Evolutionary conservation across 2,329 filamentous ascomycete genomes (phyloP).

Genomic region (Davidsoniella virescens): DNA sequence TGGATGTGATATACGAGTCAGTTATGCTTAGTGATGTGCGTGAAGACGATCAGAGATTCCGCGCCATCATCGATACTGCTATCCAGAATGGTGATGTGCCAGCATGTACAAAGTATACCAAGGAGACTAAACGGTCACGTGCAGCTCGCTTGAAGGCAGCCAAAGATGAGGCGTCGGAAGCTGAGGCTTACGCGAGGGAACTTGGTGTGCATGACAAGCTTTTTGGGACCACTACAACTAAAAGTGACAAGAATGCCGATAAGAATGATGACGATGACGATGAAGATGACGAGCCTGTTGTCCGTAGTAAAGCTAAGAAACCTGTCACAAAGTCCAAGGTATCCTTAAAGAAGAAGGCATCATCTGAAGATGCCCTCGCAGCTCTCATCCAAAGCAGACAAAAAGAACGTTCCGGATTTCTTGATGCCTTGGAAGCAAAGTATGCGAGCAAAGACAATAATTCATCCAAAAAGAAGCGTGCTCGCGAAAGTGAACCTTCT

Average conservation of each 20-base stretch:
- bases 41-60: slow-evolving; percentile 74
- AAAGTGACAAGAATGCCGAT: slow-evolving; percentile 11
- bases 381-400: slow-evolving; percentile 61
- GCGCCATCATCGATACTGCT: slow-evolving; percentile 62
- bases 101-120: slow-evolving; percentile 50
- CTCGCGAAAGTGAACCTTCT: slow-evolving; percentile 45
- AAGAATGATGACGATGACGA: slow-evolving; percentile 19
- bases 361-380: slow-evolving; percentile 42
- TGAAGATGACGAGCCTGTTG: slow-evolving; percentile 9
- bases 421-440: slow-evolving; percentile 63
- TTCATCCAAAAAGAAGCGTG: slow-evolving; percentile 32
- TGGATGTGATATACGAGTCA: slow-evolving; percentile 60
- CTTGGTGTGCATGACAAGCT: slow-evolving; percentile 57
- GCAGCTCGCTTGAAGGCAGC: slow-evolving; percentile 44
- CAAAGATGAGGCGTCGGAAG: slow-evolving; percentile 52
- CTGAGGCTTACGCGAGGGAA: slow-evolving; percentile 59
- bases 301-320: slow-evolving; percentile 1
- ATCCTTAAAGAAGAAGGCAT: slow-evolving; percentile 23
- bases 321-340: slow-evolving; percentile 14
- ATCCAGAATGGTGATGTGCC: slow-evolving; percentile 54
- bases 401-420: slow-evolving; percentile 45
- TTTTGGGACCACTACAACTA: slow-evolving; percentile 26
- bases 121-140: slow-evolving; percentile 53
- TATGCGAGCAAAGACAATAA: slow-evolving; percentile 41
- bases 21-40: slow-evolving; percentile 79